Percentiles rank a stretch among this genome's conserved stretches.
phyloP scores from a whole-genome alignment of 139 green algal species.

The Chlamydomonas schloesseri region DNA sequence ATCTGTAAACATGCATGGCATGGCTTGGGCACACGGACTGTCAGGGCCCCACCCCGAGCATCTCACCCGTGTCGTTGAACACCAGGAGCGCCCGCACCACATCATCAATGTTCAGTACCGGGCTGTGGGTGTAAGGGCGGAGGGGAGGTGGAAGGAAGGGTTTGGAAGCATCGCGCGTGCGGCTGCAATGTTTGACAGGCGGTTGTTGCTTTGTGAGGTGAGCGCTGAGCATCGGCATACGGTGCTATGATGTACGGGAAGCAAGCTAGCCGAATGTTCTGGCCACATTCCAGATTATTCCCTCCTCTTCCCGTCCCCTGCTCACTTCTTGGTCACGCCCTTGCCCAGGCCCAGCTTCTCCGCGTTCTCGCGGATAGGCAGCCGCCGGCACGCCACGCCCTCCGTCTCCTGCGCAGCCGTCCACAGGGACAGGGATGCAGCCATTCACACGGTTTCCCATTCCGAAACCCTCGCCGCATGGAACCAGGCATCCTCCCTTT shows the following conservation, averaged over 20 bases:
- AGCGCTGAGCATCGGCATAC: too few species aligned
- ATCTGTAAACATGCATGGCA: not conserved
- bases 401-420: not conserved
- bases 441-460: not conserved
- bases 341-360: slow-evolving; percentile 33
- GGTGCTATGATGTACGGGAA: too few species aligned
- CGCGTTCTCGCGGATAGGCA: slow-evolving; percentile 45
- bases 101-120: slow-evolving; percentile 55
- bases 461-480: too few species aligned
- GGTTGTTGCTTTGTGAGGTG: too few species aligned
- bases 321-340: slow-evolving; percentile 13
- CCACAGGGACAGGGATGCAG: not conserved
- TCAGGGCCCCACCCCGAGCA: too few species aligned
- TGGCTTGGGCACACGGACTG: not conserved
- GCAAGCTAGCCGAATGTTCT: too few species aligned
- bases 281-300: too few species aligned
- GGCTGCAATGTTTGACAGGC: too few species aligned
- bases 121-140: slow-evolving; percentile 2
- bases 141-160: not conserved
- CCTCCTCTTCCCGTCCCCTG: too few species aligned
- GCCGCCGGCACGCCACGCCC: slow-evolving; percentile 7
- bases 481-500: too few species aligned
- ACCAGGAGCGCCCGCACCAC: slow-evolving; percentile 49
- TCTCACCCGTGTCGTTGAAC: slow-evolving; percentile 27
- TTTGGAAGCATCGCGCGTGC: too few species aligned